Evolutionary conservation across 1,284 basidiomycete genomes (phyloP).

Genomic region (Heterobasidion occidentale): DNA sequence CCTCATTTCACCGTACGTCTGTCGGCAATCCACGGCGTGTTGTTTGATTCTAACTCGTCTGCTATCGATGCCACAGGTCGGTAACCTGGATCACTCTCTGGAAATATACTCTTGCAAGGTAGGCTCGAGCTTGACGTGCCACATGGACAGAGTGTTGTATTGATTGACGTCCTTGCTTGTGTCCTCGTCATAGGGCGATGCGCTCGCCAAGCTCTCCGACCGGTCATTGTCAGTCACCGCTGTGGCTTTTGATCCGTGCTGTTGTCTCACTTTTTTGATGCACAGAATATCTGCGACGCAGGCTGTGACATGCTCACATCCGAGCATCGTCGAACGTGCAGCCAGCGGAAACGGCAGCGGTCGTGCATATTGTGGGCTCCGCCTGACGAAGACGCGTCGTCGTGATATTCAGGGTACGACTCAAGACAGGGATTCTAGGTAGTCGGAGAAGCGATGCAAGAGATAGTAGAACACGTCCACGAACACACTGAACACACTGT

Average conservation of each 20-base stretch:
- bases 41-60: background rate
- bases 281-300: constrained; percentile 68
- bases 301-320: constrained; percentile 82
- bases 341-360: constrained; percentile 73
- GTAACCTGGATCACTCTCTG: constrained; percentile 68
- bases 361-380: constrained; percentile 76
- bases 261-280: background rate
- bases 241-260: background rate
- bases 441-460: too few relatives aligned
- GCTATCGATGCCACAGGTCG: constrained; percentile 40
- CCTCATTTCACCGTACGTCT: constrained; percentile 69
- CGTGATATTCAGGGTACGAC: too few relatives aligned
- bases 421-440: too few relatives aligned
- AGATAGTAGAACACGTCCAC: too few relatives aligned
- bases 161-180: constrained; percentile 2
- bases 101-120: constrained; percentile 68
- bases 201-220: constrained; percentile 55
- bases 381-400: constrained; percentile 9
- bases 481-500: too few relatives aligned
- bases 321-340: constrained; percentile 59
- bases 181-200: constrained; percentile 43
- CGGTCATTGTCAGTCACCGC: constrained; percentile 33
- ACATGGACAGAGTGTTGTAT: background rate
- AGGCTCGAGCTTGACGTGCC: background rate
- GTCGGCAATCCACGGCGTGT: too few relatives aligned